phyloP scores from a whole-genome alignment of 208 protist species.

The Herpetomonas tarakana region DNA sequence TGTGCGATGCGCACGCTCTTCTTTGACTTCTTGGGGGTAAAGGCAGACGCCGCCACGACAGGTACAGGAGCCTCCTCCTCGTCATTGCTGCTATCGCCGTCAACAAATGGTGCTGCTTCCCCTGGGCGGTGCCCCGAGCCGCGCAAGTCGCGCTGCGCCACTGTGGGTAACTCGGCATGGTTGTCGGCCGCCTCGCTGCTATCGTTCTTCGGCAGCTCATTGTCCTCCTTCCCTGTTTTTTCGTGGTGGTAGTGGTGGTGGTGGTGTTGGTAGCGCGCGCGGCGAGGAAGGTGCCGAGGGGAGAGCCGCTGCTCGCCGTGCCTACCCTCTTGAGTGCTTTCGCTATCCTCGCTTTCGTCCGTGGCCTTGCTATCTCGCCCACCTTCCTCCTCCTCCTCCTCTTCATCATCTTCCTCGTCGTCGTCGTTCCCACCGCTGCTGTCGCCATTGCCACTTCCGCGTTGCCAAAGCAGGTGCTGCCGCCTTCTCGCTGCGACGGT shows the following conservation, averaged over 20 bases:
- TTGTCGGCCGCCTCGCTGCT: background rate
- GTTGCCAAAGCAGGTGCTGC: slow-evolving; percentile 11
- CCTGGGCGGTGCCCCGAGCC: too few relatives aligned
- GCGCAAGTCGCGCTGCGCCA: too few relatives aligned
- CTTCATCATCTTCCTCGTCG: slow-evolving; percentile 14
- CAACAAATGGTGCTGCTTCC: too few relatives aligned
- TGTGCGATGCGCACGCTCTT: background rate
- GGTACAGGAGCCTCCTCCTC: too few relatives aligned
- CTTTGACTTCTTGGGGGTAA: background rate
- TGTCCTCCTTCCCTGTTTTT: background rate
- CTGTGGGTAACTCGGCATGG: too few relatives aligned
- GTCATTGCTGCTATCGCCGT: slow-evolving; percentile 3
- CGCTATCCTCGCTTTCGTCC: background rate
- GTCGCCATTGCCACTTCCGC: background rate
- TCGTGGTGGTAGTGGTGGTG: slow-evolving; percentile 6
- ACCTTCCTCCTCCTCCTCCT: slow-evolving; percentile 1
- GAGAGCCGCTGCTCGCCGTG: too few relatives aligned
- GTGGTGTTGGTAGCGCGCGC: slow-evolving; percentile 11
- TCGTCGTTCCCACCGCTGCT: slow-evolving; percentile 3
- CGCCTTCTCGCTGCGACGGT: slow-evolving; percentile 24
- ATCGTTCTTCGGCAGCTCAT: background rate
- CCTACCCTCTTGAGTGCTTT: background rate
- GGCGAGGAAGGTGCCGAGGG: too few relatives aligned
- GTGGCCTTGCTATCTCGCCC: background rate
- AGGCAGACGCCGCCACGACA: too few relatives aligned